A percentile compares a stretch with the other conserved stretches of the same genome.
Conservation (phyloP, 352 stramenopile species). For the Globisporangium ultimum region DNA sequence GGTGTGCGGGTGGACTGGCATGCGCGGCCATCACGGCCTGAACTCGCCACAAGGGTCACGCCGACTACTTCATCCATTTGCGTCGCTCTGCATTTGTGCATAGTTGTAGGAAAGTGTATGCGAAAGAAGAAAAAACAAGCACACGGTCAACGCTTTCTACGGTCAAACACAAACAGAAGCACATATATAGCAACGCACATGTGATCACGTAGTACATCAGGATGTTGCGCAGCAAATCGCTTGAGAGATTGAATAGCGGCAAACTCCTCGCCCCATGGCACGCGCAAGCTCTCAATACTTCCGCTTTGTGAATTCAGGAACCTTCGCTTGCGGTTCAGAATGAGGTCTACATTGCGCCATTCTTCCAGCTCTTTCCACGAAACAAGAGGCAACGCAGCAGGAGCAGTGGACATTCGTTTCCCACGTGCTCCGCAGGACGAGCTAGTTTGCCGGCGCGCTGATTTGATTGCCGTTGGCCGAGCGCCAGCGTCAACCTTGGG, state of each 20-base stretch:
- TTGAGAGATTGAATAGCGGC: slow-evolving; percentile 60
- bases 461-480: background rate
- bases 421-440: background rate
- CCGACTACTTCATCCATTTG: slow-evolving; percentile 23
- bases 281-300: slow-evolving; percentile 32
- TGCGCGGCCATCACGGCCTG: background rate
- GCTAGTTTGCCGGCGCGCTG: background rate
- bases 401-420: background rate
- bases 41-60: slow-evolving; percentile 8
- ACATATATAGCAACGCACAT: slow-evolving; percentile 29
- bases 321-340: slow-evolving; percentile 48
- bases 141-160: too few species aligned
- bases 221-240: slow-evolving; percentile 49
- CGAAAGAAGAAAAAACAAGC: too few species aligned
- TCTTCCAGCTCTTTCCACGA: slow-evolving; percentile 48
- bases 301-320: slow-evolving; percentile 36
- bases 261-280: slow-evolving; percentile 63
- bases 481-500: too few species aligned
- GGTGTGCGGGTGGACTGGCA: slow-evolving; percentile 6
- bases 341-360: slow-evolving; percentile 56
- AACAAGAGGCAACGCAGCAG: background rate
- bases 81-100: slow-evolving; percentile 13
- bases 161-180: background rate
- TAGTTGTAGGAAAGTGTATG: too few species aligned
- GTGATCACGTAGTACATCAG: slow-evolving; percentile 46